Conservation (phyloP, 2,329 filamentous ascomycete genomes). For the Hirsutella minnesotensis region DNA sequence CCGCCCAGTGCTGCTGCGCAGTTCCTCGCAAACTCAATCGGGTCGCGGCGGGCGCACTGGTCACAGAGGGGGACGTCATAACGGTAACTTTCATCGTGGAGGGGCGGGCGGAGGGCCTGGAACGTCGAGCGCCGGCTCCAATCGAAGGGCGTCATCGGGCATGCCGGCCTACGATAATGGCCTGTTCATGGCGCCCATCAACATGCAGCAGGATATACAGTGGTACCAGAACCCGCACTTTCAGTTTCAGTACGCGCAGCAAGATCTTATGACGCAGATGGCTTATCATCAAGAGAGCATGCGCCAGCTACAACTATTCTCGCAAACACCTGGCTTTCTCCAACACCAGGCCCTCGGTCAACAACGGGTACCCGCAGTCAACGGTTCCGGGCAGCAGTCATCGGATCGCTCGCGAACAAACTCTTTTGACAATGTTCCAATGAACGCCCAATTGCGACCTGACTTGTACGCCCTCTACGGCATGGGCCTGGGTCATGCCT, state of each 20-base stretch:
- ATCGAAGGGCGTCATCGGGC: conserved; percentile 40
- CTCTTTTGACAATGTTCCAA: conserved; percentile 49
- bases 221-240: conserved; percentile 35
- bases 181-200: conserved; percentile 31
- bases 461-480: conserved; percentile 43
- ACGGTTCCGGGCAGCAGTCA: conserved; percentile 18
- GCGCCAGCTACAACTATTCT: conserved; percentile 22
- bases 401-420: conserved; percentile 46
- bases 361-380: conserved; percentile 15
- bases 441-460: conserved; percentile 44
- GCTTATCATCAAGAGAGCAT: conserved; percentile 26
- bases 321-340: conserved; percentile 20
- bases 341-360: conserved; percentile 23
- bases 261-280: conserved; percentile 29
- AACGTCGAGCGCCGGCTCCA: conserved; percentile 22
- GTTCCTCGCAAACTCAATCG: conserved; percentile 46
- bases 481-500: conserved; percentile 28
- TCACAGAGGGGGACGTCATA: conserved; percentile 36
- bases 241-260: conserved; percentile 28
- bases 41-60: conserved; percentile 36
- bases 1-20: conserved; percentile 45
- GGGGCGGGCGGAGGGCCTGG: conserved; percentile 18
- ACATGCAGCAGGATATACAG: conserved; percentile 33
- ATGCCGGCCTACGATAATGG: conserved; percentile 37
- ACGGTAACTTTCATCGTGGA: conserved; percentile 20